Conservation (phyloP, 1,284 basidiomycete species). For the Amylostereum areolatum region DNA sequence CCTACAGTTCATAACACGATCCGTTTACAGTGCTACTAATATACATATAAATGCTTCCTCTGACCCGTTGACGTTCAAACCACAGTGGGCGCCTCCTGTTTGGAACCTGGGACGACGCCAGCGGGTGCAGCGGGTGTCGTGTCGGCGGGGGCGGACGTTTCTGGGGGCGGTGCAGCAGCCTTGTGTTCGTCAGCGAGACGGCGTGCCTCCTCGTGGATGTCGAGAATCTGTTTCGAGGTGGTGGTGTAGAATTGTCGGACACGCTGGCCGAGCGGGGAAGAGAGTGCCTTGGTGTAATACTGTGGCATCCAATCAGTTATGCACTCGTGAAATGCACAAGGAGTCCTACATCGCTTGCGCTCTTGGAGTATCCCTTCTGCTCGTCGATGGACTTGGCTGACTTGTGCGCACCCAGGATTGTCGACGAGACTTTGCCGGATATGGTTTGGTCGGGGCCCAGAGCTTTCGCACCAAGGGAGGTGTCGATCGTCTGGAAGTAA, state of each 20-base stretch:
- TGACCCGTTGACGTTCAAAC: not conserved
- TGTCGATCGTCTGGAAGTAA: constrained; percentile 72
- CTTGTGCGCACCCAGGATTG: constrained; percentile 51
- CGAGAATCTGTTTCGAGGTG: constrained; percentile 74
- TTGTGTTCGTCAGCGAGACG: constrained; percentile 68
- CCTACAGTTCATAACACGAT: no score
- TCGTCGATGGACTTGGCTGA: constrained; percentile 75
- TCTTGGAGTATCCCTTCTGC: constrained; percentile 70
- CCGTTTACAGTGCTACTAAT: no score
- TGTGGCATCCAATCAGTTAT: constrained; percentile 22
- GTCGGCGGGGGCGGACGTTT: no score
- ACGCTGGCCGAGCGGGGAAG: constrained; percentile 73
- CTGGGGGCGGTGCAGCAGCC: constrained; percentile 15
- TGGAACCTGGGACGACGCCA: not conserved
- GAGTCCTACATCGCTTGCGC: constrained; percentile 55
- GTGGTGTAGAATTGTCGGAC: constrained; percentile 73
- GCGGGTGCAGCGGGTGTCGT: not conserved
- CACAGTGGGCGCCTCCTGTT: not conserved
- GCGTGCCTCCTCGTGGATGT: constrained; percentile 85
- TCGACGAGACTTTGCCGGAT: constrained; percentile 64
- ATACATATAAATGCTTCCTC: no score
- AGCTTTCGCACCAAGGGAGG: constrained; percentile 58
- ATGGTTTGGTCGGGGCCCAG: constrained; percentile 73
- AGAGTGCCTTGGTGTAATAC: constrained; percentile 77
- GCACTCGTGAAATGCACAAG: not conserved